A percentile compares a stretch with the other conserved stretches of the same genome.
Conservation (phyloP, 352 stramenopile genomes). For the Plasmopara viticola region DNA sequence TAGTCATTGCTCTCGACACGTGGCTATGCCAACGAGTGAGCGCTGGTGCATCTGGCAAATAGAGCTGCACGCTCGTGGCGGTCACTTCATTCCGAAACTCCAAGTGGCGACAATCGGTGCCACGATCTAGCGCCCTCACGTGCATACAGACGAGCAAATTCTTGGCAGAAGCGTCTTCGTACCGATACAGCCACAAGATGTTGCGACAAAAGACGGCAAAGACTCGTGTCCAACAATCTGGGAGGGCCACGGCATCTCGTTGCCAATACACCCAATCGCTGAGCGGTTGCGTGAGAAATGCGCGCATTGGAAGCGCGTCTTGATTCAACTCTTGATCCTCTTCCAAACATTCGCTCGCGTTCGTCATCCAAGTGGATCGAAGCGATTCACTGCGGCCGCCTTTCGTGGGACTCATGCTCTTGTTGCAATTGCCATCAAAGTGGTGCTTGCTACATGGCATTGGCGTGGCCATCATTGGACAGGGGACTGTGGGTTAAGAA, state of each 20-base stretch:
- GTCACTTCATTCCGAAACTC: slow-evolving; percentile 13
- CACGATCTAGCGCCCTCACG: slow-evolving; percentile 17
- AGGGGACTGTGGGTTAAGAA: slow-evolving; percentile 9
- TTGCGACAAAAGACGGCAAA: slow-evolving; percentile 37
- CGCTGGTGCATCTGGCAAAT: slow-evolving; percentile 14
- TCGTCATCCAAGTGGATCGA: slow-evolving; percentile 34
- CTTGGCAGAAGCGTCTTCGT: slow-evolving; percentile 31
- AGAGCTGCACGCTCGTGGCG: slow-evolving; percentile 16
- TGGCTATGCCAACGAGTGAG: slow-evolving; percentile 25
- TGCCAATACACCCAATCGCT: slow-evolving; percentile 49
- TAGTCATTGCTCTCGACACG: slow-evolving; percentile 13
- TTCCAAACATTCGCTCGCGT: slow-evolving; percentile 19
- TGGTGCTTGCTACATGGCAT: slow-evolving; percentile 7
- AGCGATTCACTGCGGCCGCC: slow-evolving; percentile 24
- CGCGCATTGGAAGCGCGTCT: slow-evolving; percentile 12
- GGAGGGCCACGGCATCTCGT: slow-evolving; percentile 23
- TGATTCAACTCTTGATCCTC: slow-evolving; percentile 14
- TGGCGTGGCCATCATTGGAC: slow-evolving; percentile 9
- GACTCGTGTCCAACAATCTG: slow-evolving; percentile 40
- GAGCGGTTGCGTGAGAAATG: slow-evolving; percentile 14
- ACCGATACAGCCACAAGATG: slow-evolving; percentile 36
- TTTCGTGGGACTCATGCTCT: slow-evolving; percentile 14
- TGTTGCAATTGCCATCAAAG: slow-evolving; percentile 2
- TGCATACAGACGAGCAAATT: slow-evolving; percentile 26
- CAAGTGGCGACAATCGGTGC: slow-evolving; percentile 15